Percentiles rank a stretch among this genome's conserved stretches.
phyloP scores from a whole-genome alignment of 1,139 yeast genomes.

The Lodderomyces metapsilosis region DNA sequence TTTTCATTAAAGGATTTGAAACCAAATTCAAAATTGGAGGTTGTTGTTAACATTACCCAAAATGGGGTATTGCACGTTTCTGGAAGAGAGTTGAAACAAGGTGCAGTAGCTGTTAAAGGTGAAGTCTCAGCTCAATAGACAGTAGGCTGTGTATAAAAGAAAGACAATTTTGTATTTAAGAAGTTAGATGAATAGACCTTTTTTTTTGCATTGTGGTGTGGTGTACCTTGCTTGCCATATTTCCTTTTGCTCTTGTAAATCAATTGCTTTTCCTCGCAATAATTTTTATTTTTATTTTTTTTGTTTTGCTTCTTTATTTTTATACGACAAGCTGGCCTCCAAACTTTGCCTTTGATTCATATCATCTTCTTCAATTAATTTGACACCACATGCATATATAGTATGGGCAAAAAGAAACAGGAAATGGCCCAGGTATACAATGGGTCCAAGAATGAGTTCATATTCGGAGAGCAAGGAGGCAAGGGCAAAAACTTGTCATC shows the following conservation, averaged over 20 bases:
- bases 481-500: constrained; percentile 61
- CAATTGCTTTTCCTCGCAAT: not conserved
- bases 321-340: not conserved
- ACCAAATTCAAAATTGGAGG: constrained; percentile 70
- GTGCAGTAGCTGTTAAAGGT: constrained; percentile 53
- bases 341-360: not conserved
- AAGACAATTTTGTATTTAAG: not conserved
- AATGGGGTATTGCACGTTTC: constrained; percentile 81
- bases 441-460: constrained; percentile 52
- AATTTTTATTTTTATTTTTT: not conserved
- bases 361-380: too few species aligned
- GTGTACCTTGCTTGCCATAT: not conserved
- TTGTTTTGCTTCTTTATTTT: not conserved
- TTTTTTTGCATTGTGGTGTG: constrained; percentile 1
- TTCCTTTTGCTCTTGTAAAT: not conserved
- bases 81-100: constrained; percentile 79
- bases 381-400: not conserved
- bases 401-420: constrained; percentile 46
- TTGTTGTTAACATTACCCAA: constrained; percentile 77
- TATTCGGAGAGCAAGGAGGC: constrained; percentile 69
- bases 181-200: not conserved
- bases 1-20: constrained; percentile 72
- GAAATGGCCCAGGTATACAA: constrained; percentile 62
- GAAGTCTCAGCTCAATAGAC: constrained; percentile 28
- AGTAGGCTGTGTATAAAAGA: too few species aligned